Base-by-base conservation (phyloP, 1,284 basidiomycete species). In the Sparassis latifolia region DNA sequence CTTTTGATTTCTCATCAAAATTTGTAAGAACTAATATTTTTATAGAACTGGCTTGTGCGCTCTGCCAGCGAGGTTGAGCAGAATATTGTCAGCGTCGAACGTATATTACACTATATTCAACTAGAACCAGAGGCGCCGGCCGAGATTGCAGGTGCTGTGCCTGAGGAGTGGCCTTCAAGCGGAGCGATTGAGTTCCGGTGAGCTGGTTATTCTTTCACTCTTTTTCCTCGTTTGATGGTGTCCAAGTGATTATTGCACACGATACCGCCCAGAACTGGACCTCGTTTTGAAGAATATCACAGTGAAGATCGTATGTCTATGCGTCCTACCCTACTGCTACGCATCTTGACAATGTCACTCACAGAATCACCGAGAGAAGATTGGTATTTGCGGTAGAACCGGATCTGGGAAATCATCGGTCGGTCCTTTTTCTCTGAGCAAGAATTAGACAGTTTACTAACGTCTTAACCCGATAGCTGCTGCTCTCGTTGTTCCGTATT, bases 371-470 rank as follows among this genome's bases (percentile, higher is more conserved):
- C 80, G 79, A 45, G 89, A 95, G 64, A 91, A 91, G 58, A 80
- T 97, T 45, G 92, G 92, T 27, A 78, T 95, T 3, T 85, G 84
- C 60, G 94, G 94, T 2, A 73, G 94, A 53, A 97, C 95, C 0
- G 93, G 95, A 1, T 89, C 92, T n/a, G 94, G 94, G 54, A 97
- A 97, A 70, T 89, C 84, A 31, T 89, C 88, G 2, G 78, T 94
- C 52, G 74, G 83, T 78, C 35, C 67, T 3, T 62, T 47, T 29
- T 20, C 20, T 20, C 20, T 20, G 20, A 20, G 20, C 20, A 20
- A 20, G 20, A 5, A 52, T 32, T 4, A 1, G 58, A 3, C 51
- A 4, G 37, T 48, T 4, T 10, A 33, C 20, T 29, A 20, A 20
- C 20, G 20, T 20, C 20, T 20, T 20, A 6, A 37, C 31, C 4